Conservation (phyloP, 257 asterid genomes). For the Capsicum baccatum region DNA sequence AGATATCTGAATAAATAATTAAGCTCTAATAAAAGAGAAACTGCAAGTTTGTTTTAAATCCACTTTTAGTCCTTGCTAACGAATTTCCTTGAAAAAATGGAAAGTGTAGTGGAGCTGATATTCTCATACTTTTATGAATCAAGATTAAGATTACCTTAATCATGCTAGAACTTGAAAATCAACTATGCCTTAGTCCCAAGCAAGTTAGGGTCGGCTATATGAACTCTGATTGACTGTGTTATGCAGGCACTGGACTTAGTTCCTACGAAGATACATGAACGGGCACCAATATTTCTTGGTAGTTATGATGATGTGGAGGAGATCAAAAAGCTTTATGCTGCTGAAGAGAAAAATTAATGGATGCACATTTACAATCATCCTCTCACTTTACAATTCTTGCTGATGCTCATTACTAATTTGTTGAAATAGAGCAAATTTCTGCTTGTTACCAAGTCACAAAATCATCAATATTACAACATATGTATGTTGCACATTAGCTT, state of each 20-base stretch:
- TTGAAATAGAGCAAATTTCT: background rate
- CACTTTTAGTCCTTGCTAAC: background rate
- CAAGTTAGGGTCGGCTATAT: background rate
- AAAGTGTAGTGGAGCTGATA: background rate
- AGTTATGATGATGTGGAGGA: conserved; percentile 95
- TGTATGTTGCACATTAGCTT: conserved; percentile 26
- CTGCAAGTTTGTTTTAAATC: background rate
- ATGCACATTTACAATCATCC: conserved; percentile 8
- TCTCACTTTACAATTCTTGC: conserved; percentile 11
- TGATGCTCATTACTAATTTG: conserved; percentile 23
- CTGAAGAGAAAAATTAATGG: conserved; percentile 56
- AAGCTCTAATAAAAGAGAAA: background rate
- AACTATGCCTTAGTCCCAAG: background rate
- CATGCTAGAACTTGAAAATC: background rate
- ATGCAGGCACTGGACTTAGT: conserved; percentile 84
- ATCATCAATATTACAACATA: background rate
- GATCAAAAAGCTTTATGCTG: conserved; percentile 81
- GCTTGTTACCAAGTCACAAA: background rate
- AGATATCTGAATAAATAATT: conserved; percentile 20
- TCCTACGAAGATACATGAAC: conserved; percentile 82
- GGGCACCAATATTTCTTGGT: conserved; percentile 93
- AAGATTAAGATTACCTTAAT: background rate
- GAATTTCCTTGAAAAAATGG: background rate
- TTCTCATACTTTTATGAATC: background rate
- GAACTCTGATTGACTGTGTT: background rate